Evolutionary conservation across 208 protist species (phyloP), one percentile per base, ranked within the genome.

Genomic region (Leishmania tropica): DNA sequence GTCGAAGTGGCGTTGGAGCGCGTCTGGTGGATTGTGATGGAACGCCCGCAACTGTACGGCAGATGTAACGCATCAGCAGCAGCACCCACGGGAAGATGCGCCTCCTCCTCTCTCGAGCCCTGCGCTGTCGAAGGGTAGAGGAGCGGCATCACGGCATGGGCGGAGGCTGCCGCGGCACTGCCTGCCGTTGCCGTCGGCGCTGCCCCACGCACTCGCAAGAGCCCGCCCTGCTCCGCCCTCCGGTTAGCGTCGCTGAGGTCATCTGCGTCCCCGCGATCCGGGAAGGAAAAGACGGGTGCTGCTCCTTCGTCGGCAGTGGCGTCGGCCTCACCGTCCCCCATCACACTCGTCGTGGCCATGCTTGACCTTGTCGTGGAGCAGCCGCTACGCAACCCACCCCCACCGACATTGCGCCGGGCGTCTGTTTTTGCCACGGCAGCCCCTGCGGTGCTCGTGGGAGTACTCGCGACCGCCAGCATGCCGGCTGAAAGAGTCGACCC

Each of bases 1-100:
- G 91, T 94, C 10, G 91, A 94, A 5, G 91, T 94, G 79, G 91
- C 91, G 86, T 94, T 94, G 79, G 83, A 79, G 40, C 91, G 91
- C 3, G 78, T 87, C 72, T 89, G 88, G 78, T 92, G 91, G 15
- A 93, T 80, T 35, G 79, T 82, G 72, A 94, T 88, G 48, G 58
- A 37, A 42, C 83, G 78, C 8, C 75, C 64, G 35, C 37, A 31
- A 53, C 56, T 48, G 48, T 48, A 58, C 11, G 79, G 74, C 75
- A 81, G 62, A 17, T 60, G 53, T 17, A 11, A 48, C 37, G 42
- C 40, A 56, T 67, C 53, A 47, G 67, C 67, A 48, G 31, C 5
- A 31, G 31, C 62, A 54, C 5, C 51, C 62, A 40, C 62, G 21
- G 21, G 67, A 28, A 11, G 42, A 37, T 53, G 35, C 19, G n/a